Evolutionary conservation across 2,329 filamentous ascomycete species (phyloP), one percentile per base, ranked within the genome.

Genomic region (Trichophyton mentagrophytes): DNA sequence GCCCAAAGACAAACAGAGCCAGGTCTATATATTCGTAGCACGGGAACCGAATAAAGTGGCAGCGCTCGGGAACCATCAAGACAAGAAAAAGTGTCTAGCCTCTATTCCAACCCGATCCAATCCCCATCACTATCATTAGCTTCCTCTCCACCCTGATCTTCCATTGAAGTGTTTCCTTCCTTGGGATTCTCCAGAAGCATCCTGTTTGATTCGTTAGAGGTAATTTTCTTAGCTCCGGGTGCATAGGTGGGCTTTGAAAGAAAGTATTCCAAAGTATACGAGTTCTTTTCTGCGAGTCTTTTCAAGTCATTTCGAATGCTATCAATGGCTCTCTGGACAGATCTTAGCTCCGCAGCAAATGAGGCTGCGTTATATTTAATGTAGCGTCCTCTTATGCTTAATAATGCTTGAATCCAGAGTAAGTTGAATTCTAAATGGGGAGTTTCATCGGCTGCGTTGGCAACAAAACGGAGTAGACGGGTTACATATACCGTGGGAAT

Each of bases 361-460:
- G 87, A 86, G 59, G 83, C 86, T 22, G 87, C 81, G 71, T 92
- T 87, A 40, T 91, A 87, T 62, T 89, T 88, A 67, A 99, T 80
- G 79, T 87, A 92, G 22, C 87, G 81, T 38, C 93, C 93, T 71
- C 97, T 92, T 67, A 85, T 85, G 67, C 88, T 87, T 62, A 97
- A 79, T 8, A 85, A 66, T 1, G 89, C 85, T 72, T 93, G 89
- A 69, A 96, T 88, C 93, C 93, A 99, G 7, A 92, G 77, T 51
- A 99, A 77, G 68, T 93, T 95, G 74, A 97, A 95, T 75, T 99
- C 93, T 3, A 99, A 82, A 77, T 96, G 92, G 1, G 91, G 92
- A 1, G 87, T 91, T 70, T 92, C 85, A 68, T 97, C 92, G 1
- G 89, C 88, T 69, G 95, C 89, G 8, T 87, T 82, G 1, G 90